Evolutionary conservation across 495 filamentous ascomycete genomes (phyloP), one percentile per base, ranked within the genome.

Genomic region (Lophiostoma macrostomum): DNA sequence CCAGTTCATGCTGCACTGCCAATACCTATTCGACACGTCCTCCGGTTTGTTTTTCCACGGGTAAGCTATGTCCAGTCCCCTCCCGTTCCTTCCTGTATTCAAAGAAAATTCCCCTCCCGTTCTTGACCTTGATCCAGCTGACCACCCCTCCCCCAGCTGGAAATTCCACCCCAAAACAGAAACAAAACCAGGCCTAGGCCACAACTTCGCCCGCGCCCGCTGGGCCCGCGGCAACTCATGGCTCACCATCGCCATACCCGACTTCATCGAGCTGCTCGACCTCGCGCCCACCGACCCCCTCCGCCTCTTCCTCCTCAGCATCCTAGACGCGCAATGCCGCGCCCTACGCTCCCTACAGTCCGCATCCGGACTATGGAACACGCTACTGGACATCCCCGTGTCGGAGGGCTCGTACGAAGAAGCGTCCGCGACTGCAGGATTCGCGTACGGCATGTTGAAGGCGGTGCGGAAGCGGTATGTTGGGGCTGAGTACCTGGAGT

Each of bases 11-110:
- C 66, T 85, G 2, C 85, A 88, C 47, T 78, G 87, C 58, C 78
- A 87, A 57, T 89, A 86, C 52, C 73, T 89, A 0, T 84, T 84
- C 50, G 85, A 88, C 64, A 73, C 77, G 5, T 74, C 72, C 52
- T 77, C 82, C 0, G 85, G 85, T 0, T 71, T 88, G 0, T 89
- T 80, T 56, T 88, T 82, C 70, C 85, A 89, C 63, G 85, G 85
- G 10, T n/a, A n/a, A n/a, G n/a, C n/a, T n/a, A n/a, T n/a, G n/a
- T n/a, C n/a, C n/a, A n/a, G n/a, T n/a, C n/a, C n/a, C n/a, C n/a
- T n/a, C n/a, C n/a, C n/a, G n/a, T n/a, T n/a, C n/a, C n/a, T n/a
- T n/a, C n/a, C n/a, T n/a, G n/a, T n/a, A n/a, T n/a, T n/a, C n/a
- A n/a, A n/a, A n/a, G n/a, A n/a, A n/a, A n/a, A n/a, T n/a, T n/a